Percentiles rank a stretch among this genome's conserved stretches.
Conservation (phyloP, 1,284 basidiomycete genomes). For the Ceratorhiza oryzae-sativae region DNA sequence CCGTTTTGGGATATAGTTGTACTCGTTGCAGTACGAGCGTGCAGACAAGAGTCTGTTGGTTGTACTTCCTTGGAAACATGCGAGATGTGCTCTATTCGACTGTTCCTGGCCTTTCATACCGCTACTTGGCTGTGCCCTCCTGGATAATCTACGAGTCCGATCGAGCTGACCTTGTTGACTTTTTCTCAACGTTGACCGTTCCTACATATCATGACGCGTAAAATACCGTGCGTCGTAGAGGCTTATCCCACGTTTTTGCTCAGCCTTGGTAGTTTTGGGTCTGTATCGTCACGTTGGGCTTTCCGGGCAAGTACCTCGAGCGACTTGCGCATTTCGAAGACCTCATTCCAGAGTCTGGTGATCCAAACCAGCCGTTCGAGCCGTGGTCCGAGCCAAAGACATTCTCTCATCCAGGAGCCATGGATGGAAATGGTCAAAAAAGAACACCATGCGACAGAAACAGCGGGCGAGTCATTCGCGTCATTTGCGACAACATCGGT, state of each 20-base stretch:
- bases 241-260: background rate
- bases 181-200: no score
- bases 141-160: background rate
- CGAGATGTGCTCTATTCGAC: no score
- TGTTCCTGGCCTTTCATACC: no score
- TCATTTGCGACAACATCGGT: no score
- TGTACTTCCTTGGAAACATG: no score
- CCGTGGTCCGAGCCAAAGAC: background rate
- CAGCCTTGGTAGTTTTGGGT: background rate
- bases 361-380: background rate
- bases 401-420: constrained; percentile 18
- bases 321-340: constrained; percentile 17
- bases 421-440: background rate
- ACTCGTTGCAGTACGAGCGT: background rate
- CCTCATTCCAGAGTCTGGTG: background rate
- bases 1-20: no score
- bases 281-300: constrained; percentile 1
- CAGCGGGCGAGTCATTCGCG: constrained; percentile 29
- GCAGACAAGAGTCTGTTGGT: no score
- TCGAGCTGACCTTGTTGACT: no score
- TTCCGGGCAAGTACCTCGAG: constrained; percentile 16
- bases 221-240: no score
- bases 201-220: no score
- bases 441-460: constrained; percentile 21
- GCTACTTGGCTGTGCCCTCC: no score